These are phyloP conservation scores for Pezicula carpinea DNA, from an alignment of 2,329 filamentous ascomycete genomes.

Conservation along the genomic window DNA sequence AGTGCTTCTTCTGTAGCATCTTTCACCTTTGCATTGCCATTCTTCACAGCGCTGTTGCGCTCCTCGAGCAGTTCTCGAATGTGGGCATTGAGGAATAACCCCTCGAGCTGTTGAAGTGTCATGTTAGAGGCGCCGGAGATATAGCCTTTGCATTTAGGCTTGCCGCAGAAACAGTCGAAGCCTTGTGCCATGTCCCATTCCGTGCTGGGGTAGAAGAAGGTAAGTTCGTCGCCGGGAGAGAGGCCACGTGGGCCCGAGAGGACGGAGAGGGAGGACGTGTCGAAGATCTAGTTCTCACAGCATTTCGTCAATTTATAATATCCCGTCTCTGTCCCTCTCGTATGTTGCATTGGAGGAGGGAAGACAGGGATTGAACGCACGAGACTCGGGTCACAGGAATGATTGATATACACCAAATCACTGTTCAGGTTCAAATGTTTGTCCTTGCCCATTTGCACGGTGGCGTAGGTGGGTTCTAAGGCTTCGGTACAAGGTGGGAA, in stretches of 20 bases:
- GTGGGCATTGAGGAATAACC: conserved; percentile 58
- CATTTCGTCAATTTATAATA: neutral
- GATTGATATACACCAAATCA: conserved; percentile 64
- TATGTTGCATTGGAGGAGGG: neutral
- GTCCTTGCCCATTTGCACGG: conserved; percentile 53
- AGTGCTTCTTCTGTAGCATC: conserved; percentile 40
- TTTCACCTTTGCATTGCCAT: conserved; percentile 6
- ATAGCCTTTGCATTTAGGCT: conserved; percentile 50
- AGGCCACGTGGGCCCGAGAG: conserved; percentile 54
- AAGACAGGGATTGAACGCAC: conserved; percentile 36
- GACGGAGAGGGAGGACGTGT: conserved; percentile 51
- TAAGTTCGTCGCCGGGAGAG: conserved; percentile 51
- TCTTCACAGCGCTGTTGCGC: conserved; percentile 12
- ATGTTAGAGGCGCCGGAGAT: conserved; percentile 63
- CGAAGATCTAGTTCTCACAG: conserved; percentile 46
- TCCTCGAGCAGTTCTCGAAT: conserved; percentile 52
- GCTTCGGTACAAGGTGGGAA: conserved; percentile 59
- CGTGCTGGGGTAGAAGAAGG: conserved; percentile 73
- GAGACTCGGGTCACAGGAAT: conserved; percentile 62
- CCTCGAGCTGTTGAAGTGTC: conserved; percentile 45
- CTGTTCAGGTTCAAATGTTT: conserved; percentile 60
- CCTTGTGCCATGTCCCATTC: conserved; percentile 72
- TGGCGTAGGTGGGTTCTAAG: conserved; percentile 55
- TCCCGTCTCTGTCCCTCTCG: neutral
- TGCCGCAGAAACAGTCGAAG: conserved; percentile 61